Base-by-base conservation (phyloP, 1,284 basidiomycete genomes). In the Papiliotrema nemorosa region DNA sequence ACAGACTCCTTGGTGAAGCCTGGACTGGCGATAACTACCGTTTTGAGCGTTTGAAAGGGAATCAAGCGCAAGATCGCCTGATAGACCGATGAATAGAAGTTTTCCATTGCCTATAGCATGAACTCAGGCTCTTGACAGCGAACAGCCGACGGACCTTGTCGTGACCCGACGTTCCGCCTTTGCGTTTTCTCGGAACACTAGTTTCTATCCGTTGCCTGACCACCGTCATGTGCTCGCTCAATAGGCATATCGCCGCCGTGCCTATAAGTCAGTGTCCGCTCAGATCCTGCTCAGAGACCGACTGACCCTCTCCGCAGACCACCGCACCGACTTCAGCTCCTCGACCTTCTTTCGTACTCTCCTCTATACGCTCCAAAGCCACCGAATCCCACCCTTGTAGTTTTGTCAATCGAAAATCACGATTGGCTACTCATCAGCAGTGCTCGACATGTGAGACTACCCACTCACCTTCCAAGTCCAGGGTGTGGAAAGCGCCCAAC, bases 241-340 rank as follows among this genome's bases (percentile, higher is more conserved):
- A 78, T 22, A 99, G 77, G 72, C 94, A 98, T 64, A 98, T 88
- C 2, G 88, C 87, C 0, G 96, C 96, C 3, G 84, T 86, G 16
- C 94, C 92, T 84, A 51, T 22, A n/a, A 46, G n/a, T 34, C 34
- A 27, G 21, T 41, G 1, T 22, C 16, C 27, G 35, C 33, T 35
- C 41, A 7, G 16, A 34, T 22, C 35, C 21, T 14, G 12, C 10
- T 14, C 13, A 20, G 5, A n/a, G n/a, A n/a, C 18, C 16, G 16
- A 20, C 24, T 56, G 52, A 81, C 83, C 85, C 79, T 98, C 96
- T 33, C 96, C 94, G 54, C 90, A 90, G 1, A 99, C 90, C 16
- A 99, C 82, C 0, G 96, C 96, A 9, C 89, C 96, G 1, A 99
- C 88, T 71, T 99, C 94, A 2, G 96, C 96, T 0, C 93, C 90